Percentiles rank a stretch among this genome's conserved stretches.
phyloP scores from a whole-genome alignment of 352 stramenopile genomes.

The Phytophthora colocasiae region DNA sequence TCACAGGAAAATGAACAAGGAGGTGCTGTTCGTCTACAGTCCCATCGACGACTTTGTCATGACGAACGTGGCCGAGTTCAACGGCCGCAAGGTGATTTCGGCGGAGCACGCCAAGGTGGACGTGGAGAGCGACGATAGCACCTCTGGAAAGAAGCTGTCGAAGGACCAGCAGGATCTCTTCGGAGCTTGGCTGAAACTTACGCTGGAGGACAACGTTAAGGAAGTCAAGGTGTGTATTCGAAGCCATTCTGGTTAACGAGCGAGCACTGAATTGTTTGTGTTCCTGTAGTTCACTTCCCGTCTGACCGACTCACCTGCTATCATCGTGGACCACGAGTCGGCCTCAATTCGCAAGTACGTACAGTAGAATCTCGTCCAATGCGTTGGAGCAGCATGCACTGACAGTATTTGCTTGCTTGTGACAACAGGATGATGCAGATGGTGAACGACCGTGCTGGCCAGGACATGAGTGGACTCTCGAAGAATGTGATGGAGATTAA shows the following conservation, averaged over 20 bases:
- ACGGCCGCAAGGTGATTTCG: conserved; percentile 96
- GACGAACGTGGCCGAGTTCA: conserved; percentile 98
- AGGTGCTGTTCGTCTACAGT: conserved; percentile 99
- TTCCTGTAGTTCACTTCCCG: conserved; percentile 77
- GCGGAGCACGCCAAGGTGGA: conserved; percentile 97
- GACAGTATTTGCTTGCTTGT: not conserved
- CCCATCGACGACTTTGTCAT: conserved; percentile 99
- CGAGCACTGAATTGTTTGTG: conserved; percentile 3
- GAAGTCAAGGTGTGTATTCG: conserved; percentile 73
- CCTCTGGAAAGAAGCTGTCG: conserved; percentile 67
- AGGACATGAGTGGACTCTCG: conserved; percentile 53
- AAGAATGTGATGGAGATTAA: conserved; percentile 99
- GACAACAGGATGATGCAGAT: conserved; percentile 97
- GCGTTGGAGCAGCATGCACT: conserved; percentile 3
- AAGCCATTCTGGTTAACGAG: not conserved
- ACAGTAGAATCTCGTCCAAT: not conserved
- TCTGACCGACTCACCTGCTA: conserved; percentile 97
- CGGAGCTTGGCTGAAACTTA: conserved; percentile 93
- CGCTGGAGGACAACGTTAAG: conserved; percentile 90
- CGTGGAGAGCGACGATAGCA: conserved; percentile 66
- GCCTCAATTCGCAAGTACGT: conserved; percentile 94
- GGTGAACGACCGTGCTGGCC: conserved; percentile 89
- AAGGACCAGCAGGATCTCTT: conserved; percentile 91
- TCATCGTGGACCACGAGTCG: conserved; percentile 99
- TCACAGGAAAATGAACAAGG: conserved; percentile 87